Percentiles rank a stretch among this genome's conserved stretches.
These are phyloP conservation scores for Kingdonia uniflora DNA, from an alignment of 164 flowering plant species.

Conservation along the genomic window DNA sequence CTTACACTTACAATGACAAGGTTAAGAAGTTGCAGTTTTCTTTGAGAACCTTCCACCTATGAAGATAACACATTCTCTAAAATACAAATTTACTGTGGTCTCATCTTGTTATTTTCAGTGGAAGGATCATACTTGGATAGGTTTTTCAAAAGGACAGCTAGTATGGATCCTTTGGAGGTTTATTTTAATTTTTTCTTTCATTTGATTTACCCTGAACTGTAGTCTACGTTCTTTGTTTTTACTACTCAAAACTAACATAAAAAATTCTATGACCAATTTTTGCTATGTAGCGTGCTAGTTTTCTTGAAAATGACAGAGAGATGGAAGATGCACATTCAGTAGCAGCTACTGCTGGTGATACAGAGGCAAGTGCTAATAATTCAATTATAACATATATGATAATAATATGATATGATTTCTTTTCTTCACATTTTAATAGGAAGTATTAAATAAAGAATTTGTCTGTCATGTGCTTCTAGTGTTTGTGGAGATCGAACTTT, in stretches of 20 bases:
- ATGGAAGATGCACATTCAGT: conserved; percentile 94
- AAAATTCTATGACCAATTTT: background rate
- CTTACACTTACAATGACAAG: too few species aligned
- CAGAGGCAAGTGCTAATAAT: conserved; percentile 43
- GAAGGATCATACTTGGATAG: conserved; percentile 82
- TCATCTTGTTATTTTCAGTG: conserved; percentile 28
- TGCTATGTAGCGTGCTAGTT: conserved; percentile 66
- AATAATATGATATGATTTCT: too few species aligned
- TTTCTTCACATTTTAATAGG: too few species aligned
- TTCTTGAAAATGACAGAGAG: conserved; percentile 82
- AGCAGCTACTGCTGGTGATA: conserved; percentile 94
- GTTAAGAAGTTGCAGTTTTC: too few species aligned
- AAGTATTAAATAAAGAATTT: too few species aligned
- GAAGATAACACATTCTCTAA: background rate
- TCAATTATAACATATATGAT: background rate
- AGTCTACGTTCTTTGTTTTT: background rate
- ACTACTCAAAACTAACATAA: background rate
- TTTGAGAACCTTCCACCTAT: background rate
- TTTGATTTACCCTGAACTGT: background rate
- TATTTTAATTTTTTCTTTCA: background rate
- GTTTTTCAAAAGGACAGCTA: conserved; percentile 72
- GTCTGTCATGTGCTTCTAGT: too few species aligned
- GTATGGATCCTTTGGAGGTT: conserved; percentile 75
- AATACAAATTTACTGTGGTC: background rate
- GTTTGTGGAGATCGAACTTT: too few species aligned